These are phyloP conservation scores for Sambucus nigra DNA, from an alignment of 129 eudicot genomes.

Conservation along the genomic window DNA sequence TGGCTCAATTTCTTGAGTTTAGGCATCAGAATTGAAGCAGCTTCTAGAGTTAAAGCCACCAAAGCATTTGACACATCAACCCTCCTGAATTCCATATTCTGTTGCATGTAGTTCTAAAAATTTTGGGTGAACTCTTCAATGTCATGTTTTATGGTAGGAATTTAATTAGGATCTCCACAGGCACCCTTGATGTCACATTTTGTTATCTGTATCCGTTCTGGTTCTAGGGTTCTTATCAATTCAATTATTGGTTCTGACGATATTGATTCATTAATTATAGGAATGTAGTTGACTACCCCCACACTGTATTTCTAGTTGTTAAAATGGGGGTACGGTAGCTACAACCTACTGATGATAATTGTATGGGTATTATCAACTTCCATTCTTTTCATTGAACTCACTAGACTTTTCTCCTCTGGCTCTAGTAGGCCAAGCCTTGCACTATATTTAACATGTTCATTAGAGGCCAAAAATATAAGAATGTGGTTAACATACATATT, in stretches of 20 bases:
- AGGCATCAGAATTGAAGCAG: slow-evolving; percentile 85
- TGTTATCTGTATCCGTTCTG: slow-evolving; percentile 32
- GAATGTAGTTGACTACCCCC: slow-evolving; percentile 28
- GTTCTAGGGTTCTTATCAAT: slow-evolving; percentile 66
- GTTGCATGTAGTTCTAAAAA: slow-evolving; percentile 53
- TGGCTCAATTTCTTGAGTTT: slow-evolving; percentile 82
- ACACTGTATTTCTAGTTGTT: slow-evolving; percentile 17
- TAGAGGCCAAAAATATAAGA: slow-evolving; percentile 6
- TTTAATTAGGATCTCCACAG: slow-evolving; percentile 71
- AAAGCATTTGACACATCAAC: slow-evolving; percentile 71
- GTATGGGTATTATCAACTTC: no score
- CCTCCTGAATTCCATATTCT: slow-evolving; percentile 55
- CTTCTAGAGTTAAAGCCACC: slow-evolving; percentile 78
- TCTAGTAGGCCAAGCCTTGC: slow-evolving; percentile 90
- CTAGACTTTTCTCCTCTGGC: slow-evolving; percentile 70
- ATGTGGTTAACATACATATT: neutral
- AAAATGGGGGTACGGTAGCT: slow-evolving; percentile 43
- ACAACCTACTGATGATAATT: slow-evolving; percentile 28
- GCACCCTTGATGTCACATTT: slow-evolving; percentile 63
- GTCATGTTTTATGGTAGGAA: slow-evolving; percentile 79
- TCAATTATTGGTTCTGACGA: slow-evolving; percentile 50
- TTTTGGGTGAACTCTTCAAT: slow-evolving; percentile 72
- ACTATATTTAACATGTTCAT: slow-evolving; percentile 34
- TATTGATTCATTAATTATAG: slow-evolving; percentile 48
- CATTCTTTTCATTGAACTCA: no score